Conservation (phyloP, 306 rosid genomes). For the Biancaea sappan region DNA sequence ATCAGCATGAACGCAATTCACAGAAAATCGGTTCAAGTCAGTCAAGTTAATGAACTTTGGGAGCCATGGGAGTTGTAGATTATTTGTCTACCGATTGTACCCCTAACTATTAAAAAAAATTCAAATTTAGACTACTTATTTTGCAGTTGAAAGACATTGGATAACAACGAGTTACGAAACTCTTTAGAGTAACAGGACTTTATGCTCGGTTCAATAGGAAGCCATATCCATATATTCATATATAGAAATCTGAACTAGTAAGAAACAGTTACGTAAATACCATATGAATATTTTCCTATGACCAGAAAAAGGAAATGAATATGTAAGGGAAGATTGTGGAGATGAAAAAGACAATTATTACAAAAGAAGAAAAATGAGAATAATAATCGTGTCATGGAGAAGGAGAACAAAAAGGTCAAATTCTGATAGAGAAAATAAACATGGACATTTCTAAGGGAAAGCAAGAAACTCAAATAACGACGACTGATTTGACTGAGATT, state of each 20-base stretch:
- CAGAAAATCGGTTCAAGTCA: conserved; percentile 13
- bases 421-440: conserved; percentile 19
- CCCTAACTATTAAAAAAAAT: conserved; percentile 1
- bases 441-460: not conserved
- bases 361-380: not conserved
- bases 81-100: not conserved
- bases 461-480: not conserved
- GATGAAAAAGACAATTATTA: conserved; percentile 7
- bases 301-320: not conserved
- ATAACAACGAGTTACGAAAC: conserved; percentile 1
- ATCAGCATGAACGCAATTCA: conserved; percentile 17
- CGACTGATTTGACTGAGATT: conserved; percentile 34
- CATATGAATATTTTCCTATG: not conserved
- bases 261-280: conserved; percentile 15
- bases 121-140: conserved; percentile 6
- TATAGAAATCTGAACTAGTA: not conserved
- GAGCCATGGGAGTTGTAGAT: not conserved
- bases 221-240: not conserved
- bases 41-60: conserved; percentile 1
- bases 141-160: conserved; percentile 13
- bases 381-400: not conserved
- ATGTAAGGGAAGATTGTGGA: not conserved
- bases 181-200: not conserved
- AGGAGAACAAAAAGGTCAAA: not conserved
- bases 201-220: not conserved